Conservation (phyloP, 73 alveolate genomes). For the Paramecium sexaurelia region DNA sequence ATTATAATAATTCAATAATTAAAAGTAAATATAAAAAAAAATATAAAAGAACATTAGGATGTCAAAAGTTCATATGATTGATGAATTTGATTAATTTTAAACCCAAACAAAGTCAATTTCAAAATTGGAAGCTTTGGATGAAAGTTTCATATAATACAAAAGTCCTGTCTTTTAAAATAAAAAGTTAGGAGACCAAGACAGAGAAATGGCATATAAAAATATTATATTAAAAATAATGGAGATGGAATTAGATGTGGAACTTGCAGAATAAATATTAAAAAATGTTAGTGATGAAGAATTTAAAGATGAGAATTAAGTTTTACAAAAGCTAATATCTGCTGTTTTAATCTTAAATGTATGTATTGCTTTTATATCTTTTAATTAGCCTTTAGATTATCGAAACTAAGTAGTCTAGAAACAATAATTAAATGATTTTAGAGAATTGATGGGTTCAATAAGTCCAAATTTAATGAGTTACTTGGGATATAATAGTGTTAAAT, state of each 20-base stretch:
- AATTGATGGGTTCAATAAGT: background rate
- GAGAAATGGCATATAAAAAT: background rate
- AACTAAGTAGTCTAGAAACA: too few relatives aligned
- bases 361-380: background rate
- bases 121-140: too few relatives aligned
- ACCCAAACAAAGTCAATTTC: too few relatives aligned
- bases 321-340: background rate
- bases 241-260: background rate
- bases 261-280: background rate
- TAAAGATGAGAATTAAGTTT: background rate
- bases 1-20: background rate
- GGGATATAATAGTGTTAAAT: background rate
- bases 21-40: background rate
- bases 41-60: background rate
- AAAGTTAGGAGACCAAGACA: background rate
- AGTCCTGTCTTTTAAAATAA: too few relatives aligned
- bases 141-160: too few relatives aligned
- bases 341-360: background rate
- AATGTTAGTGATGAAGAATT: background rate
- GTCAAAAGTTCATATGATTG: background rate
- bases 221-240: background rate
- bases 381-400: too few relatives aligned
- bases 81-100: background rate
- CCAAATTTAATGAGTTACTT: slow-evolving; percentile 3
- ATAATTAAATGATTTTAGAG: background rate